These are phyloP conservation scores for Tylopilus balloui DNA, from an alignment of 768 basidiomycete species.

Conservation along the genomic window DNA sequence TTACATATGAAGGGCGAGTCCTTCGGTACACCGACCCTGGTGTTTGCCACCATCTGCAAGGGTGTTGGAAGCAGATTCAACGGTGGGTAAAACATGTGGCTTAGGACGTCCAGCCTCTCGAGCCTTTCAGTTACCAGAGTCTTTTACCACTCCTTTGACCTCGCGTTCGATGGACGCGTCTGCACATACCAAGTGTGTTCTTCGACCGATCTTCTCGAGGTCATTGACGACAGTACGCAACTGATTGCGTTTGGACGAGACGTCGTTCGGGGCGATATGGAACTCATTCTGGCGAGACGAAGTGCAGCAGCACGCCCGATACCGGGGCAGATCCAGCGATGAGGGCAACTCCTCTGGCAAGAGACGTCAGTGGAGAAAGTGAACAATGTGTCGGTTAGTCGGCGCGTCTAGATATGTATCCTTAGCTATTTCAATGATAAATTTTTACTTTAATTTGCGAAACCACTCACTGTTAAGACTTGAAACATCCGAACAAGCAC, in stretches of 20 bases:
- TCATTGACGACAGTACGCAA: constrained; percentile 29
- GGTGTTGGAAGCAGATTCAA: not conserved
- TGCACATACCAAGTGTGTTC: constrained; percentile 25
- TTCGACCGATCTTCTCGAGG: constrained; percentile 28
- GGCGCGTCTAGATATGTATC: not conserved
- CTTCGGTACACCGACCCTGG: constrained; percentile 5
- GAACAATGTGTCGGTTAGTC: too few relatives aligned
- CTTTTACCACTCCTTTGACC: constrained; percentile 38
- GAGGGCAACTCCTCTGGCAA: constrained; percentile 30
- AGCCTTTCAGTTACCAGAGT: constrained; percentile 26
- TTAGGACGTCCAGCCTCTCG: constrained; percentile 46
- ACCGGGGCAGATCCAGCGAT: constrained; percentile 33
- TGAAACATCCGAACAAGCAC: constrained; percentile 51
- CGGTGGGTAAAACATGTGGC: constrained; percentile 6
- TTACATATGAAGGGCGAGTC: not conserved
- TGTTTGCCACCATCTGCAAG: constrained; percentile 28
- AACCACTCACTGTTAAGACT: too few relatives aligned
- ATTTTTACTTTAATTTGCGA: too few relatives aligned
- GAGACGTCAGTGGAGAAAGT: constrained; percentile 13
- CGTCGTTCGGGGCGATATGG: constrained; percentile 30
- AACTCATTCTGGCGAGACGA: constrained; percentile 33
- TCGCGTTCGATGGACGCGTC: constrained; percentile 42
- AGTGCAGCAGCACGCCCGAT: constrained; percentile 32
- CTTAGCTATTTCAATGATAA: not conserved
- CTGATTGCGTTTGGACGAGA: constrained; percentile 24